These are phyloP conservation scores for Diaporthe citri DNA, from an alignment of 2,329 filamentous ascomycete genomes.

Conservation along the genomic window DNA sequence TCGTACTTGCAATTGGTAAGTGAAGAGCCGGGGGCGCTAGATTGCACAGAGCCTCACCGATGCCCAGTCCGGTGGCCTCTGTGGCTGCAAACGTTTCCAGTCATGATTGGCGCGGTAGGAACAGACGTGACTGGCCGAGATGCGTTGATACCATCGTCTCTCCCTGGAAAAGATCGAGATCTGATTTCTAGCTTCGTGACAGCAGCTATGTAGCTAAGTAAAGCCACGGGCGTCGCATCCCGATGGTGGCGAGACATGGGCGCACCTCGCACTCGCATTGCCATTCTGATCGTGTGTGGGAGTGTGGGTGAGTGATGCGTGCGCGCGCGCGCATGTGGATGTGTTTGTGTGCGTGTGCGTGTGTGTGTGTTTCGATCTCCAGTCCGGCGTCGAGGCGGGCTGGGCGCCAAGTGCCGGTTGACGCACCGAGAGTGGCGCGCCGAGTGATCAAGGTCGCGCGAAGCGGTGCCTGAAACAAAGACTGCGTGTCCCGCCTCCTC, in stretches of 20 bases:
- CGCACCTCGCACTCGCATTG: conserved; percentile 9
- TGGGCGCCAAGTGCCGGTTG: conserved; percentile 12
- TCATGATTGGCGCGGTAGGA: conserved; percentile 23
- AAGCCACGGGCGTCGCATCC: background rate
- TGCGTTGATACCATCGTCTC: background rate
- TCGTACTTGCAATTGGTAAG: background rate
- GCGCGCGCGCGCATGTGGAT: background rate
- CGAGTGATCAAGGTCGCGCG: conserved; percentile 6
- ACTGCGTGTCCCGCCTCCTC: conserved; percentile 1
- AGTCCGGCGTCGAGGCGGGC: background rate
- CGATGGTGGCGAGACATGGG: background rate
- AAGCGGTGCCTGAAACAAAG: conserved; percentile 23
- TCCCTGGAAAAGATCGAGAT: conserved; percentile 8
- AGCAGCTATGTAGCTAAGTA: background rate
- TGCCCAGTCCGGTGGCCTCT: conserved; percentile 8
- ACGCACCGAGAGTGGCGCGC: conserved; percentile 16
- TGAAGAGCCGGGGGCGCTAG: background rate
- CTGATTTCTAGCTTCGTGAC: background rate
- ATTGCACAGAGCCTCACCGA: conserved; percentile 21
- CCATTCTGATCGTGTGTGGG: background rate
- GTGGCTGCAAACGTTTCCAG: conserved; percentile 14
- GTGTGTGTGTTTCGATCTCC: background rate
- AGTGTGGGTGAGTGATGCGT: background rate
- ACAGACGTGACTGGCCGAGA: background rate
- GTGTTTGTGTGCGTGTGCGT: background rate